phyloP scores from a whole-genome alignment of 768 basidiomycete genomes.

The Podaxis rugospora region DNA sequence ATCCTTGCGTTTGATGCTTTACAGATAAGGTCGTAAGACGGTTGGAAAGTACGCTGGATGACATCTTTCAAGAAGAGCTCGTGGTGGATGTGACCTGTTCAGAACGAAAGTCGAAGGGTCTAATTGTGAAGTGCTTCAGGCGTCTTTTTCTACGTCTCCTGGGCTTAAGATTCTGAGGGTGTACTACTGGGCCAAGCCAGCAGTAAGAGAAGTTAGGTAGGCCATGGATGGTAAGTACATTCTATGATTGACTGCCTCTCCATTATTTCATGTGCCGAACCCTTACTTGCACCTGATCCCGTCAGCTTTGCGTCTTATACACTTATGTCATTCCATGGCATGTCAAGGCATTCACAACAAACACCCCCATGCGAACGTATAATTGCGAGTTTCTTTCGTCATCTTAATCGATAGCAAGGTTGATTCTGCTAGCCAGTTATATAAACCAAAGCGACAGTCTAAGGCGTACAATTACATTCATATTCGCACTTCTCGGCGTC shows the following conservation, averaged over 20 bases:
- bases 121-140: too few relatives aligned
- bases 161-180: too few relatives aligned
- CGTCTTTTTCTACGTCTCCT: too few relatives aligned
- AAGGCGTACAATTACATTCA: slow-evolving; percentile 1
- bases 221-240: too few relatives aligned
- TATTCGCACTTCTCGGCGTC: not conserved
- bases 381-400: not conserved
- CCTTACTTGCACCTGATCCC: too few relatives aligned
- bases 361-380: not conserved
- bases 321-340: not conserved
- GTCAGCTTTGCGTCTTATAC: too few relatives aligned
- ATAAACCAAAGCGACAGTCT: not conserved
- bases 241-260: too few relatives aligned
- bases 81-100: not conserved
- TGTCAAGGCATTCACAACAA: not conserved
- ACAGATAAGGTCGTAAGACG: not conserved
- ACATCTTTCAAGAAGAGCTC: not conserved
- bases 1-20: not conserved
- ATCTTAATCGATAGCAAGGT: not conserved
- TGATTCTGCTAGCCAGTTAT: not conserved
- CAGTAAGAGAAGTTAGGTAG: too few relatives aligned
- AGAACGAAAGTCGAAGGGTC: not conserved
- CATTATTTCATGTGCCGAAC: too few relatives aligned
- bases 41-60: not conserved
- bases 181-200: too few relatives aligned